A percentile compares a stretch with the other conserved stretches of the same genome.
phyloP scores from a whole-genome alignment of 495 filamentous ascomycete species.

The Hypoxylon subgilvum region DNA sequence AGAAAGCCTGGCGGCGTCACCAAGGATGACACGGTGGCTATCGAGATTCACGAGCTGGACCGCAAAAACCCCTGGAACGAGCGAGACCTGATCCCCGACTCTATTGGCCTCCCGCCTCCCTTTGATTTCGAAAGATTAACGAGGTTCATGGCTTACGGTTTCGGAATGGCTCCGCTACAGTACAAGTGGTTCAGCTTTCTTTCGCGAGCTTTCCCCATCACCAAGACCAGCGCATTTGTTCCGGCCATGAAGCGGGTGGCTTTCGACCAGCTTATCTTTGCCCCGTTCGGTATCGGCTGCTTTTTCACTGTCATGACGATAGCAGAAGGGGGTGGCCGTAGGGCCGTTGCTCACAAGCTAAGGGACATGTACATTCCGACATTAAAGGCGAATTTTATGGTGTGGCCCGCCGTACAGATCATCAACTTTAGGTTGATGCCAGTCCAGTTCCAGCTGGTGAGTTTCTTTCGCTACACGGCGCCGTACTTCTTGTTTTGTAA shows the following conservation, averaged over 20 bases:
- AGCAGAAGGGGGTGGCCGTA: conserved; percentile 87
- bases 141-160: conserved; percentile 94
- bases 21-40: conserved; percentile 75
- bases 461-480: conserved; percentile 48
- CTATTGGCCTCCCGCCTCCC: conserved; percentile 68
- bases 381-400: conserved; percentile 91
- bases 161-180: conserved; percentile 94
- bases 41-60: conserved; percentile 89
- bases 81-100: conserved; percentile 72
- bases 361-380: conserved; percentile 91
- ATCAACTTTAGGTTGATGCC: conserved; percentile 96
- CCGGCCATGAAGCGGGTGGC: conserved; percentile 88
- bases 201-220: conserved; percentile 81
- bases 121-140: conserved; percentile 96
- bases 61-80: conserved; percentile 74
- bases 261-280: conserved; percentile 94
- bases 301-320: conserved; percentile 98
- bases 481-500: not conserved
- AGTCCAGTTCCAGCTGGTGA: conserved; percentile 94
- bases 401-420: conserved; percentile 96
- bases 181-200: conserved; percentile 96
- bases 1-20: conserved; percentile 61
- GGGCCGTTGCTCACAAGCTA: conserved; percentile 83
- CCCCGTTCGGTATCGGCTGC: conserved; percentile 81
- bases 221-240: conserved; percentile 71